These are phyloP conservation scores for Austropuccinia psidii DNA, from an alignment of 1,284 basidiomycete species.

Conservation along the genomic window DNA sequence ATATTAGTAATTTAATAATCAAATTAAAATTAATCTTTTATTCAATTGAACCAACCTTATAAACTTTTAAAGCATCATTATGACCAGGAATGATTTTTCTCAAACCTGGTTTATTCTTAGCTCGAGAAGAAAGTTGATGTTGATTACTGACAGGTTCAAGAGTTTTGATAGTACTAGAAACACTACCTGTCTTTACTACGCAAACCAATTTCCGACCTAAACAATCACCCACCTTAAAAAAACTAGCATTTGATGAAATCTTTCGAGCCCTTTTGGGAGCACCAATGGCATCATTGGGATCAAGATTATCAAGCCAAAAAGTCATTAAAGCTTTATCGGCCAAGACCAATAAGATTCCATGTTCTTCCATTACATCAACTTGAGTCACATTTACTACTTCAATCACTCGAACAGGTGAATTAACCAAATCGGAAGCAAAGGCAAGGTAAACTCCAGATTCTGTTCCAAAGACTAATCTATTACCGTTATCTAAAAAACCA, in stretches of 20 bases:
- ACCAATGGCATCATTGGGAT: slow-evolving; percentile 78
- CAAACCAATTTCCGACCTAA: slow-evolving; percentile 91
- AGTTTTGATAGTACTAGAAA: slow-evolving; percentile 96
- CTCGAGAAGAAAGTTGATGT: background rate
- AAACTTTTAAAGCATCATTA: slow-evolving; percentile 86
- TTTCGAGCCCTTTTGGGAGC: slow-evolving; percentile 89
- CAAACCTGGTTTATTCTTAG: slow-evolving; percentile 51
- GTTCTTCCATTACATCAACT: slow-evolving; percentile 93
- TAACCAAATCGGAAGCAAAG: slow-evolving; percentile 64
- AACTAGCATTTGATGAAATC: slow-evolving; percentile 91
- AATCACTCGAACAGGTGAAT: slow-evolving; percentile 83
- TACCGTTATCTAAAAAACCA: slow-evolving; percentile 51
- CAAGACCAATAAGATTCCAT: slow-evolving; percentile 87
- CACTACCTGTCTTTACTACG: slow-evolving; percentile 87
- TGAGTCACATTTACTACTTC: slow-evolving; percentile 83
- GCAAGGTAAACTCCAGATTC: slow-evolving; percentile 94
- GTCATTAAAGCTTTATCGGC: slow-evolving; percentile 71
- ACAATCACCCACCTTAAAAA: slow-evolving; percentile 95
- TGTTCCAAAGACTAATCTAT: slow-evolving; percentile 87
- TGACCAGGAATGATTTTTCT: slow-evolving; percentile 85
- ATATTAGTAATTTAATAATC: slow-evolving; percentile 24
- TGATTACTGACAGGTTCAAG: slow-evolving; percentile 74
- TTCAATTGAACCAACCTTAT: slow-evolving; percentile 60
- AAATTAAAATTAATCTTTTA: background rate
- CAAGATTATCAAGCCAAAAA: slow-evolving; percentile 87